A percentile compares a stretch with the other conserved stretches of the same genome.
phyloP scores from a whole-genome alignment of 1,284 basidiomycete species.

The Ceratobasidium sp. region DNA sequence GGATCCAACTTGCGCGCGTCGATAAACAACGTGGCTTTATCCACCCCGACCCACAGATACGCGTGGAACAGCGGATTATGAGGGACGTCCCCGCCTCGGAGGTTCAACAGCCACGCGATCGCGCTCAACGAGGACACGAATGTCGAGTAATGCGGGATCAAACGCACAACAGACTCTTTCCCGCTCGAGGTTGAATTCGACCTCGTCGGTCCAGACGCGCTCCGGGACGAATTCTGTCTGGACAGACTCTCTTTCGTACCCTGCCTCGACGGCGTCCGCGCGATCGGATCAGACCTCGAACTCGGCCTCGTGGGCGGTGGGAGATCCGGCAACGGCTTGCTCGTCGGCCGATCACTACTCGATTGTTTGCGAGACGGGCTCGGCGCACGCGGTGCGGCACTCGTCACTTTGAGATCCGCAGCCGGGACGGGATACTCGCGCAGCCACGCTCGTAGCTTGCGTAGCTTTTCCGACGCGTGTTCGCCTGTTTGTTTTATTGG shows the following conservation, averaged over 20 bases:
- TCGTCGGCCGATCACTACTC: neutral
- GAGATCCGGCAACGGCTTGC: conserved; percentile 6
- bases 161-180: neutral
- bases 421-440: conserved; percentile 31
- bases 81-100: conserved; percentile 88
- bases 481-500: conserved; percentile 14
- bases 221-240: too few relatives aligned
- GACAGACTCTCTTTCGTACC: too few relatives aligned
- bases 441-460: conserved; percentile 48
- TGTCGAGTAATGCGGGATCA: conserved; percentile 34
- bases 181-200: conserved; percentile 1
- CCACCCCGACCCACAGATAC: conserved; percentile 80
- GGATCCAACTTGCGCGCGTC: conserved; percentile 72
- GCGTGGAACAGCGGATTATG: conserved; percentile 90
- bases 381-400: neutral
- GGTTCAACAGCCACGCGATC: conserved; percentile 83
- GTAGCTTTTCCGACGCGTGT: conserved; percentile 54
- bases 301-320: conserved; percentile 11
- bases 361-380: neutral
- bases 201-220: too few relatives aligned
- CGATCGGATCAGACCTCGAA: neutral
- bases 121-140: conserved; percentile 22
- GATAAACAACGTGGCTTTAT: conserved; percentile 76
- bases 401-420: conserved; percentile 27
- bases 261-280: neutral